Conservation (phyloP, 345 rosid species). For the Geranium rotundifolium region DNA sequence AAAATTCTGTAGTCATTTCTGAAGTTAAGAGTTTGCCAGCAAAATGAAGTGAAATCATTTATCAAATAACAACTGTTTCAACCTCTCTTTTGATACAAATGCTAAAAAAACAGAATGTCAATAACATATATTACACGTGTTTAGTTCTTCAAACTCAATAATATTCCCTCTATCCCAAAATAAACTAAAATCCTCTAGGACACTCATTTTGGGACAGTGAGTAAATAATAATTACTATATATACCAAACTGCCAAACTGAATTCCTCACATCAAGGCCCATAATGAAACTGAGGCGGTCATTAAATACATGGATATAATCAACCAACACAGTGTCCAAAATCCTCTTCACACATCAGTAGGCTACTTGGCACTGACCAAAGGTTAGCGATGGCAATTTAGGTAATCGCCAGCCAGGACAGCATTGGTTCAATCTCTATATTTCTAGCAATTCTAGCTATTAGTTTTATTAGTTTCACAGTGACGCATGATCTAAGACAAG, state of each 20-base stretch:
- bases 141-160: no score
- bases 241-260: background rate
- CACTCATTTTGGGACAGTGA: no score
- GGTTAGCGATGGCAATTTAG: background rate
- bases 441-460: background rate
- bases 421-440: background rate
- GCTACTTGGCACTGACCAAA: background rate
- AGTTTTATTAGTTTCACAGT: background rate
- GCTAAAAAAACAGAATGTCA: no score
- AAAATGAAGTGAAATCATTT: no score
- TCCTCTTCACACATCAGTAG: background rate
- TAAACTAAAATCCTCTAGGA: no score
- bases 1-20: no score
- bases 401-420: background rate
- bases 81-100: no score
- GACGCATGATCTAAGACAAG: background rate
- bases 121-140: background rate
- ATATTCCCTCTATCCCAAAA: no score
- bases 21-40: no score
- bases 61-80: no score
- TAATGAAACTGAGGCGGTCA: background rate
- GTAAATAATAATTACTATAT: no score
- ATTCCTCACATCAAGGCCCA: background rate
- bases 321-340: background rate
- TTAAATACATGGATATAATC: background rate